Conservation (phyloP, 371 early-diverging fungal genomes). For the Massospora cicadina region DNA sequence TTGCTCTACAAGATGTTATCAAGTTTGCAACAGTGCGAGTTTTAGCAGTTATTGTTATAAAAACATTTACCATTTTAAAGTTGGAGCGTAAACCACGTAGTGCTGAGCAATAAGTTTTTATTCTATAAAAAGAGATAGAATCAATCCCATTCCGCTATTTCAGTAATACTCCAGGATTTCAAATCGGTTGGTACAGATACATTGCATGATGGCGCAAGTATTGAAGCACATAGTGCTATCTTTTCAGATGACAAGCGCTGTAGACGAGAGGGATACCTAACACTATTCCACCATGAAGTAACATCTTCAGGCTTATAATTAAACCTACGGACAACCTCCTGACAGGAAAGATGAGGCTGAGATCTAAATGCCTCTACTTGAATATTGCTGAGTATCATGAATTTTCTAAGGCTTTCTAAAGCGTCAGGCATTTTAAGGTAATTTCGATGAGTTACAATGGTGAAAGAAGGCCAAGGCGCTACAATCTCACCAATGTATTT, state of each 20-base stretch:
- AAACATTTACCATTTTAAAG: not conserved
- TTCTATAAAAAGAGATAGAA: not conserved
- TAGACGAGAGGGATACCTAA: not conserved
- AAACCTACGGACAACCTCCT: not conserved
- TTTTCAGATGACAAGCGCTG: not conserved
- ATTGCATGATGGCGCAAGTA: not conserved
- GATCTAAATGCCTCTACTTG: not conserved
- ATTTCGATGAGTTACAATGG: not conserved
- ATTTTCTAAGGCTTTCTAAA: not conserved
- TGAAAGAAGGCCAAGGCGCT: constrained; percentile 3
- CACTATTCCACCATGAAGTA: not conserved
- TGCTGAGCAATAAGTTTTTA: not conserved
- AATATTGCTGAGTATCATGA: not conserved
- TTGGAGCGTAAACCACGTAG: not conserved
- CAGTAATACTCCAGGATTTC: not conserved
- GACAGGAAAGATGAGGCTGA: not conserved
- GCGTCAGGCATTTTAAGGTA: not conserved
- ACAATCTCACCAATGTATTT: constrained; percentile 2
- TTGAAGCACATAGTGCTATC: not conserved
- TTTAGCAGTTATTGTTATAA: not conserved
- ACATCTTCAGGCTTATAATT: constrained; percentile 3
- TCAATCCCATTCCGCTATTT: not conserved
- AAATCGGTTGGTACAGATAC: not conserved
- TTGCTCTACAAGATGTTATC: not conserved
- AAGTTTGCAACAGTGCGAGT: not conserved